A percentile compares a stretch with the other conserved stretches of the same genome.
phyloP scores from a whole-genome alignment of 2,329 filamentous ascomycete species.

The Gyromitra esculenta region DNA sequence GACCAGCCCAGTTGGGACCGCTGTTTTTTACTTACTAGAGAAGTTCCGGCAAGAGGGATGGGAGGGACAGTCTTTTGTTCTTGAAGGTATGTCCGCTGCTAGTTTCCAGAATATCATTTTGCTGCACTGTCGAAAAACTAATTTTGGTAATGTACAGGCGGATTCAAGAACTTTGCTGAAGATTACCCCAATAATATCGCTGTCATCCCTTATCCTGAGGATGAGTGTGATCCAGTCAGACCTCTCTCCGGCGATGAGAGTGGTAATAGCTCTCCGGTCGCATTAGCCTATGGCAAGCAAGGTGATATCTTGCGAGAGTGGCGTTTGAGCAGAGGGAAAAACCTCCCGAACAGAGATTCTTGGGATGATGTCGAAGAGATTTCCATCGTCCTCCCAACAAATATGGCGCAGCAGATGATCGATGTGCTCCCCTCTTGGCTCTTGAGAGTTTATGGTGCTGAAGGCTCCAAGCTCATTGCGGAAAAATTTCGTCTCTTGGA shows the following conservation, averaged over 20 bases:
- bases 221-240: not conserved
- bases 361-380: constrained; percentile 14
- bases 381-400: not conserved
- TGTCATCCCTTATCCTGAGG: not conserved
- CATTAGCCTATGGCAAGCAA: not conserved
- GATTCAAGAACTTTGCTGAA: constrained; percentile 8
- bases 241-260: not conserved
- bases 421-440: constrained; percentile 10
- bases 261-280: not conserved
- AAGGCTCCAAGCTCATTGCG: constrained; percentile 5
- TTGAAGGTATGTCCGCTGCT: not conserved
- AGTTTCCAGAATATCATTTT: not conserved
- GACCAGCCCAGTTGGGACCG: not conserved
- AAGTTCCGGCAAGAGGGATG: constrained; percentile 22
- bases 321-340: not conserved
- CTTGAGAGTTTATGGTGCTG: not conserved
- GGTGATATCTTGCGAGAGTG: constrained; percentile 5
- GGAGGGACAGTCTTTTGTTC: constrained; percentile 7
- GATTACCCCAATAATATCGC: constrained; percentile 1
- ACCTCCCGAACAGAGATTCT: constrained; percentile 21
- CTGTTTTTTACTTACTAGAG: constrained; percentile 13
- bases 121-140: not conserved
- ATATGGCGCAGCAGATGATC: not conserved
- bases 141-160: not conserved
- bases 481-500: constrained; percentile 7